phyloP scores from a whole-genome alignment of 345 rosid genomes.

The Rhizophora apiculata region DNA sequence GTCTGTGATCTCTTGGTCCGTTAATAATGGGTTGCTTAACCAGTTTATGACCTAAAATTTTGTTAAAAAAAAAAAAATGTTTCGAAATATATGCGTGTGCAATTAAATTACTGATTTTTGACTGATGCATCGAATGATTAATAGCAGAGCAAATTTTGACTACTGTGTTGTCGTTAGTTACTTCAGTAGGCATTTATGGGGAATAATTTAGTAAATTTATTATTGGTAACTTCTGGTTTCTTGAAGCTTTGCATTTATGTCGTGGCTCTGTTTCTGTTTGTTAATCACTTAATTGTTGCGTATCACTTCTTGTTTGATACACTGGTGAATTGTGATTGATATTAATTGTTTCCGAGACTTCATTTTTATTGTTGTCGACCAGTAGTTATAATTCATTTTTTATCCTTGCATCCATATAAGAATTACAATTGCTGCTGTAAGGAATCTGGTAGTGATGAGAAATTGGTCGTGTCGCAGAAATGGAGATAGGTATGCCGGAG shows the following conservation, averaged over 20 bases:
- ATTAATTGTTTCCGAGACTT: no score
- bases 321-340: no score
- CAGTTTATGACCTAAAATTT: no score
- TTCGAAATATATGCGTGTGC: no score
- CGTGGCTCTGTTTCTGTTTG: not conserved
- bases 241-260: not conserved
- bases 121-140: not conserved
- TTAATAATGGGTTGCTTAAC: no score
- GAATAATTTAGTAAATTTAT: not conserved
- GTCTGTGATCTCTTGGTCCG: no score
- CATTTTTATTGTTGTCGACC: no score
- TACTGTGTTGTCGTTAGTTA: not conserved
- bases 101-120: not conserved
- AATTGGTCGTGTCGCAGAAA: constrained; percentile 49
- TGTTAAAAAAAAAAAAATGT: no score
- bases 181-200: not conserved
- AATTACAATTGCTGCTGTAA: not conserved
- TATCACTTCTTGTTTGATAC: no score
- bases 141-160: no score
- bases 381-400: no score
- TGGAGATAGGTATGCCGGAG: constrained; percentile 90
- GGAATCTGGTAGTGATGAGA: not conserved
- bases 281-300: not conserved
- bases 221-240: not conserved
- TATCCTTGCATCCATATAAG: no score